Evolutionary conservation across 257 asterid species (phyloP), one percentile per base, ranked within the genome.

Genomic region (Nicotiana tabacum): DNA sequence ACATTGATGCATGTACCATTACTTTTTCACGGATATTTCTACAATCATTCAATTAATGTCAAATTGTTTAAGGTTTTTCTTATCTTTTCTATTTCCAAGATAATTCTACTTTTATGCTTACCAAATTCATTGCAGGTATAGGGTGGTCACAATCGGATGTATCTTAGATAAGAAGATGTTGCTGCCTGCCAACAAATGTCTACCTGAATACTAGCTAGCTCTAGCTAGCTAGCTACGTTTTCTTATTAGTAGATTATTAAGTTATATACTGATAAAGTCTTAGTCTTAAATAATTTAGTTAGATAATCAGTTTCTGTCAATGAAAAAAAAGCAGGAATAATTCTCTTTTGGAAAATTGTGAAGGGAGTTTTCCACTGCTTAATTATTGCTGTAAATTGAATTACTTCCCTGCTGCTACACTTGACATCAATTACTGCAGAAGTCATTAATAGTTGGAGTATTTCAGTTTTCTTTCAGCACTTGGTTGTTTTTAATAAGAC

Each of bases 201-300:
- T 76, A 48, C 62, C 39, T 48, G 62, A 74, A 74, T 48, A 74
- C 39, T 74, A 74, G 62, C 80, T 74, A 74, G 48, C 48, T 24
- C 27, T 37, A 37, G 16, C 80, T 46, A 48, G 37, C 80, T 74
- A 6, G 80, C 39, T 76, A 76, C 2, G 64, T 76, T 74, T 27
- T 74, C 62, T 48, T 24, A 74, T 74, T 74, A 48, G 3, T 64
- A 61, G 32, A 24, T 51, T 51, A 72, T 72, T 43, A 39, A n/a
- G 15, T 70, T 33, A 16, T 66, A 68, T n/a, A 70, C 18, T 7
- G 0, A 46, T 16, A 74, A 51, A 29, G 80, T 76, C 9, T 15
- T 74, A 76, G 39, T 74, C 61, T 27, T 6, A 24, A 74, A 74
- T 74, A 74, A 51, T 51, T 74, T 51, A 15, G 80, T 24, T 74